These are phyloP conservation scores for Eimeria brunetti DNA, from an alignment of 169 alveolate genomes.

Conservation along the genomic window DNA sequence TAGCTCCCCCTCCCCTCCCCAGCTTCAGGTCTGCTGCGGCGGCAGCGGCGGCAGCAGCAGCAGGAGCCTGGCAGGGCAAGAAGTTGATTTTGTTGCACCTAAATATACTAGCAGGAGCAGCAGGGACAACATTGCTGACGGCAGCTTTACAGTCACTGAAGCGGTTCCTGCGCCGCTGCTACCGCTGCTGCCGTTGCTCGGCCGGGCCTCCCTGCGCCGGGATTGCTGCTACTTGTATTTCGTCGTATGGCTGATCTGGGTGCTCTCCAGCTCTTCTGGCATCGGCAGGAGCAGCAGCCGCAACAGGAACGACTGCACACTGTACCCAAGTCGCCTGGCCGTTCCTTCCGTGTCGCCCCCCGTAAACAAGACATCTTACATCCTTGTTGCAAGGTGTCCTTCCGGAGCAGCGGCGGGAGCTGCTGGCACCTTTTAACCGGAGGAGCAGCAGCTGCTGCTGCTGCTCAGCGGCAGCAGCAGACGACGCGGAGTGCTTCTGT, in stretches of 20 bases:
- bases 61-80: constrained; percentile 13
- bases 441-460: constrained; percentile 71
- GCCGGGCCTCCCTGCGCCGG: constrained; percentile 27
- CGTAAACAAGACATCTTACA: neutral
- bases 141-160: constrained; percentile 37
- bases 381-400: neutral
- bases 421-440: constrained; percentile 34
- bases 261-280: neutral
- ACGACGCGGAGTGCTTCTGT: constrained; percentile 40
- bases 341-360: neutral
- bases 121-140: neutral
- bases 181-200: constrained; percentile 34
- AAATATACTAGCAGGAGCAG: constrained; percentile 14
- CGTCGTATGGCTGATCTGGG: neutral
- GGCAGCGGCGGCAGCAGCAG: constrained; percentile 78
- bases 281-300: constrained; percentile 44
- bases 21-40: constrained; percentile 66
- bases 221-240: constrained; percentile 21
- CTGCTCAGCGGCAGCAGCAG: constrained; percentile 57
- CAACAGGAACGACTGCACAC: constrained; percentile 19
- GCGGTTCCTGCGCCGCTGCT: constrained; percentile 30
- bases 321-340: neutral
- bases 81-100: neutral
- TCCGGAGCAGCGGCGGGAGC: constrained; percentile 65
- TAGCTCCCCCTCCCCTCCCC: constrained; percentile 52